Conservation (phyloP, 108 stramenopile genomes). For the Skeletonema menzelii region DNA sequence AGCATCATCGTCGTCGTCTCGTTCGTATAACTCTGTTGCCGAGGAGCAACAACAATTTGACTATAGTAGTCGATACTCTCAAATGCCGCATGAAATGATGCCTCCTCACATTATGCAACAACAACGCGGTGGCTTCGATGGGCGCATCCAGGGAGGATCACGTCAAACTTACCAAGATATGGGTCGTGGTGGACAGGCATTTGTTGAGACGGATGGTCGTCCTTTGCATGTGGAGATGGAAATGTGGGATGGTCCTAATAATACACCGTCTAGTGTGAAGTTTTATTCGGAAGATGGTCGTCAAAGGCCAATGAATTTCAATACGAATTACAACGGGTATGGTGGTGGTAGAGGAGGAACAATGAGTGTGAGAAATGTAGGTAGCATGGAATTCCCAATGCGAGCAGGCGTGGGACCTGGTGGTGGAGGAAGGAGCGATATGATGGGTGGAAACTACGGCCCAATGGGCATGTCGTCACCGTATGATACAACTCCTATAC, state of each 20-base stretch:
- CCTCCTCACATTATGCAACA: not conserved
- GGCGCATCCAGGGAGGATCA: not conserved
- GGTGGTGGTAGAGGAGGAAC: not conserved
- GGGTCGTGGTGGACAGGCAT: not conserved
- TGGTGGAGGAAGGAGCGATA: not conserved
- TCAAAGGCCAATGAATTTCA: not conserved
- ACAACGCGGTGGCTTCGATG: not conserved
- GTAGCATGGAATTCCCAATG: not conserved
- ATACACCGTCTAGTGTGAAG: slow-evolving; percentile 11
- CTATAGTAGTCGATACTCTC: not conserved
- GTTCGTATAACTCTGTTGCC: not conserved
- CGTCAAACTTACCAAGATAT: not conserved
- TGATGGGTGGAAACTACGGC: not conserved
- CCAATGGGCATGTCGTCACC: not conserved
- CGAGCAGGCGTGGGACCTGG: not conserved
- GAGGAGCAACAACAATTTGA: not conserved
- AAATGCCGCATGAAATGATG: not conserved
- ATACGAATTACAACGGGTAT: slow-evolving; percentile 1
- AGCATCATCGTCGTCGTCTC: not conserved
- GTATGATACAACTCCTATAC: not conserved
- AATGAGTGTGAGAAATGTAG: not conserved
- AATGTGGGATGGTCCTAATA: slow-evolving; percentile 30
- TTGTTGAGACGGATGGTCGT: slow-evolving; percentile 17
- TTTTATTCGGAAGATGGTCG: slow-evolving; percentile 29
- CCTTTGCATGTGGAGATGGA: slow-evolving; percentile 17